Evolutionary conservation across 2,329 filamentous ascomycete species (phyloP), one percentile per base, ranked within the genome.

Genomic region (Passalora sequoiae): DNA sequence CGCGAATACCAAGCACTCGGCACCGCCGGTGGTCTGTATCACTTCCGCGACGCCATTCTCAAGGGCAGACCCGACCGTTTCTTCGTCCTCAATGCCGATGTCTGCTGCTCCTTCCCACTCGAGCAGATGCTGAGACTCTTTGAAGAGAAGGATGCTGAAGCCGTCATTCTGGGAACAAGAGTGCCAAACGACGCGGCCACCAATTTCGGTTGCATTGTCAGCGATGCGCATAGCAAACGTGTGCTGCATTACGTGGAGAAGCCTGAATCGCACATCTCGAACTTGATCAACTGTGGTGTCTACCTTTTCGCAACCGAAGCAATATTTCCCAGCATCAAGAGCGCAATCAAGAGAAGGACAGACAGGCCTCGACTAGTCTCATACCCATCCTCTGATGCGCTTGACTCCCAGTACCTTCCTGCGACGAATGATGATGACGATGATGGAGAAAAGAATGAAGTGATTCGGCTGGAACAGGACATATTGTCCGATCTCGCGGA

Each of bases 231-330:
- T 71, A 94, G 86, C 53, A 89, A 91, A 66, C 88, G 91, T 55
- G 92, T 98, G 33, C 82, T 97, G 48, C 92, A 98, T 73, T 97
- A 98, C 71, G 92, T 98, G 66, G 92, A 97, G 78, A 97, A 97
- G 75, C 92, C 92, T 55, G 91, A 98, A 69, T 89, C 86, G 43
- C 86, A 94, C 69, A 96, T 98, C 69, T 94, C 86, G 63, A 96
- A 96, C 73, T 77, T 98, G 56, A 98, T 98, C 77, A 98, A 97
- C 76, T 97, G 92, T 69, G 92, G 92, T 60, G 89, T 98, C 61
- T 98, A 97, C 73, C 86, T 97, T 60, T 98, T 98, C 70, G 80
- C 86, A 54, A 92, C 89, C 52, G 89, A 96, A 58, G 87, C 84
- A 67, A 94, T 97, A 72, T 97, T 97, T 78, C 91, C 91, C 53